Evolutionary conservation across 768 basidiomycete species (phyloP).

Genomic region (Crassisporium funariophilum): DNA sequence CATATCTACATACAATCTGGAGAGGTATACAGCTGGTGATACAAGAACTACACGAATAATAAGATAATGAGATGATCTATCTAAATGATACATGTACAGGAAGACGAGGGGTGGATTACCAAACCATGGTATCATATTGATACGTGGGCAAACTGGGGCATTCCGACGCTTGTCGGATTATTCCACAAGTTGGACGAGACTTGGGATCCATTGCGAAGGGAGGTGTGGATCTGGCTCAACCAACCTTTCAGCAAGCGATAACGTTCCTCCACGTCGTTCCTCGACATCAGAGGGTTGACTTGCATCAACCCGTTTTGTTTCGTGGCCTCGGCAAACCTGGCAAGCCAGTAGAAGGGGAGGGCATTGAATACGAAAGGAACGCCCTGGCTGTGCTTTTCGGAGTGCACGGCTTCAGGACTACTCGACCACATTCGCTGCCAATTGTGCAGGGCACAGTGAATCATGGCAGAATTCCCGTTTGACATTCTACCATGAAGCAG

Average conservation of each 20-base stretch:
- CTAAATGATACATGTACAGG: too few relatives aligned
- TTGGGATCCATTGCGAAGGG: slow-evolving; percentile 45
- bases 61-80: too few relatives aligned
- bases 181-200: slow-evolving; percentile 33
- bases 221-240: slow-evolving; percentile 49
- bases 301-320: slow-evolving; percentile 47
- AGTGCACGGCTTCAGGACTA: slow-evolving; percentile 34
- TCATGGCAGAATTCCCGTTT: slow-evolving; percentile 24
- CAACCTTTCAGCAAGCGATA: slow-evolving; percentile 52
- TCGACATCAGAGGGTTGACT: slow-evolving; percentile 15
- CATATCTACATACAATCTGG: too few relatives aligned
- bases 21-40: too few relatives aligned
- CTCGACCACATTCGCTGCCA: slow-evolving; percentile 61
- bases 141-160: slow-evolving; percentile 16
- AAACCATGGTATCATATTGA: too few relatives aligned
- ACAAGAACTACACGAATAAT: too few relatives aligned
- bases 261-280: slow-evolving; percentile 36
- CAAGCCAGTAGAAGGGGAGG: slow-evolving; percentile 66
- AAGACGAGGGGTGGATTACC: too few relatives aligned
- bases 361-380: slow-evolving; percentile 45
- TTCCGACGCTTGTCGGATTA: slow-evolving; percentile 5
- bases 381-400: slow-evolving; percentile 29
- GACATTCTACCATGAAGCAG: not conserved
- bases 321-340: slow-evolving; percentile 53
- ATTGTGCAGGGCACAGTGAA: slow-evolving; percentile 57